These are phyloP conservation scores for Trypanosoma theileri DNA, from an alignment of 208 protist genomes.

Conservation along the genomic window DNA sequence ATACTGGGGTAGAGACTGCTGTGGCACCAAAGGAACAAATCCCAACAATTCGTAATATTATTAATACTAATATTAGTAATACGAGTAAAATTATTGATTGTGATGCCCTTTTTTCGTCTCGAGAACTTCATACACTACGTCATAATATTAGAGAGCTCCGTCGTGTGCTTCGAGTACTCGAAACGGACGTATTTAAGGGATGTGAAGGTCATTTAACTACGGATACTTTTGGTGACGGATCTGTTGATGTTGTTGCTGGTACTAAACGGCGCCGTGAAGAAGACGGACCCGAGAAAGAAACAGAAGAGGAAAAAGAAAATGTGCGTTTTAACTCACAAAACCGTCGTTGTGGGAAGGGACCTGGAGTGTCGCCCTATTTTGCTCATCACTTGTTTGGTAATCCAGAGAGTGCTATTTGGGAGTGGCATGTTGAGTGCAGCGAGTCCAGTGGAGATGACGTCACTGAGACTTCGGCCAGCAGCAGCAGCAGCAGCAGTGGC, in stretches of 20 bases:
- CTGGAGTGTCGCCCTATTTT: conserved; percentile 17
- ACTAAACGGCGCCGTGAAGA: conserved; percentile 4
- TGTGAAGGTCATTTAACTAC: not conserved
- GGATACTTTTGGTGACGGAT: not conserved
- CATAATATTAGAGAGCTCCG: conserved; percentile 19
- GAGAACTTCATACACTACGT: conserved; percentile 12
- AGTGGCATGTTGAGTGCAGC: conserved; percentile 6
- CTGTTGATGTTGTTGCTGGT: not conserved
- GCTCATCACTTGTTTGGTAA: conserved; percentile 2
- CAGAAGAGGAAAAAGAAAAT: not conserved
- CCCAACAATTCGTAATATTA: not conserved
- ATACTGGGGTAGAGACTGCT: not conserved
- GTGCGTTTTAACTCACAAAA: not conserved
- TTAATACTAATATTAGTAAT: not conserved
- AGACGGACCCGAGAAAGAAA: not conserved
- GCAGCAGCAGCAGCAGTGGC: not conserved
- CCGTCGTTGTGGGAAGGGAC: not conserved
- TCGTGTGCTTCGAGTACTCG: conserved; percentile 9
- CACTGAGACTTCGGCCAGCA: conserved; percentile 5
- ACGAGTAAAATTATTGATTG: too few relatives aligned
- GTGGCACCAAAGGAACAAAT: not conserved
- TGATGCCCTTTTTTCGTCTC: conserved; percentile 1
- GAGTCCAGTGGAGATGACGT: conserved; percentile 18
- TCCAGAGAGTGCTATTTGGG: conserved; percentile 3
- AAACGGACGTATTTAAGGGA: conserved; percentile 15